These are phyloP conservation scores for Lachancea sp. DNA, from an alignment of 805 yeast genomes.

Conservation along the genomic window DNA sequence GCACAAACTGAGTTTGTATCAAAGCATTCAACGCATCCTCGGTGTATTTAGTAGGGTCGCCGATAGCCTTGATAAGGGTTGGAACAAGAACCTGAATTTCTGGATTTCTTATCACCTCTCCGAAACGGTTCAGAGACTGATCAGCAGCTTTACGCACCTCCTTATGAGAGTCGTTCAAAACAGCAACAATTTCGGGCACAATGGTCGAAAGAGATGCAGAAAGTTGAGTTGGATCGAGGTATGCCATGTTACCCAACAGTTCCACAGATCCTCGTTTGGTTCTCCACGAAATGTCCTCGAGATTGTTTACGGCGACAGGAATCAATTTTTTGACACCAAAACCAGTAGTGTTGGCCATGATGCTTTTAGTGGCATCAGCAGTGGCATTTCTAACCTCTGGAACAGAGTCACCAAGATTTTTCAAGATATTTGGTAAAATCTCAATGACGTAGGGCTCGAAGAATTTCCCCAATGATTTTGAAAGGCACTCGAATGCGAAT, in stretches of 20 bases:
- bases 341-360: constrained; percentile 88
- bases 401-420: constrained; percentile 75
- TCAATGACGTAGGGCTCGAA: constrained; percentile 96
- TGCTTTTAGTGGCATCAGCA: constrained; percentile 73
- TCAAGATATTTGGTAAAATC: constrained; percentile 71
- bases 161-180: constrained; percentile 88
- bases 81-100: constrained; percentile 94
- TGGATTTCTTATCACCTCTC: constrained; percentile 95
- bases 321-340: constrained; percentile 87
- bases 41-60: constrained; percentile 89
- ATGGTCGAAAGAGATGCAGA: constrained; percentile 83
- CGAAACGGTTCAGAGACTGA: constrained; percentile 78
- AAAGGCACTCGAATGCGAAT: constrained; percentile 76
- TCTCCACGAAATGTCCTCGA: constrained; percentile 92
- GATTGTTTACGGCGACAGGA: constrained; percentile 79
- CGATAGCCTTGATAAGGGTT: constrained; percentile 79
- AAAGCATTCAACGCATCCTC: constrained; percentile 81
- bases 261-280: constrained; percentile 96
- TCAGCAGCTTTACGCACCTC: constrained; percentile 96
- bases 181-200: constrained; percentile 95
- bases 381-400: constrained; percentile 89
- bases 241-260: constrained; percentile 95
- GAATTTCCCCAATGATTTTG: constrained; percentile 62
- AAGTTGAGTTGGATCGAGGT: constrained; percentile 87
- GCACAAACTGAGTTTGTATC: constrained; percentile 88